Conservation (phyloP, 169 alveolate species). For the Theileria sp. region DNA sequence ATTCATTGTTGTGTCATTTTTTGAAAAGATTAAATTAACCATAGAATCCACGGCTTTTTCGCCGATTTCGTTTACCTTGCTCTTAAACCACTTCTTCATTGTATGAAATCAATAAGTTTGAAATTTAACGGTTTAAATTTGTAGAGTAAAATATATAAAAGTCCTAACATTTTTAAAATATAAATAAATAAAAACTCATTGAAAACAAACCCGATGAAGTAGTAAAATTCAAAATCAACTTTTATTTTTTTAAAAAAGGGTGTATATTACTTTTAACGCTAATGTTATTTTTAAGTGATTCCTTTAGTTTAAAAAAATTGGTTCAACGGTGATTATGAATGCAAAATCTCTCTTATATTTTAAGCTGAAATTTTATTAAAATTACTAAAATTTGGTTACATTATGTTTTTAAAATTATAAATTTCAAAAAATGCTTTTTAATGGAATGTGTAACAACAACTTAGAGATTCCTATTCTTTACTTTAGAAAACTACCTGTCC, state of each 20-base stretch:
- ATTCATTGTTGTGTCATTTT: slow-evolving; percentile 47
- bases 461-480: slow-evolving; percentile 18
- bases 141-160: not conserved
- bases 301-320: not conserved
- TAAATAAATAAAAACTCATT: not conserved
- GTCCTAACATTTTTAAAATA: not conserved
- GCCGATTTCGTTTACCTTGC: slow-evolving; percentile 63
- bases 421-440: not conserved
- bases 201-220: not conserved
- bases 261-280: too few species aligned
- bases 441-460: not conserved
- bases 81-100: slow-evolving; percentile 60
- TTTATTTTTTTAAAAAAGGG: too few species aligned
- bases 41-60: slow-evolving; percentile 71
- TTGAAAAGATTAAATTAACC: slow-evolving; percentile 59
- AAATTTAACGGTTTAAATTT: not conserved
- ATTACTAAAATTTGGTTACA: slow-evolving; percentile 25
- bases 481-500: slow-evolving; percentile 29
- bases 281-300: not conserved
- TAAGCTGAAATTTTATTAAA: slow-evolving; percentile 12
- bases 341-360: not conserved
- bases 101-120: not conserved
- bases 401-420: slow-evolving; percentile 8
- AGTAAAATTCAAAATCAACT: too few species aligned
- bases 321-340: not conserved